A percentile compares a stretch with the other conserved stretches of the same genome.
Evolutionary conservation across 2,329 filamentous ascomycete species (phyloP).

Genomic region (Colletotrichum camelliae): DNA sequence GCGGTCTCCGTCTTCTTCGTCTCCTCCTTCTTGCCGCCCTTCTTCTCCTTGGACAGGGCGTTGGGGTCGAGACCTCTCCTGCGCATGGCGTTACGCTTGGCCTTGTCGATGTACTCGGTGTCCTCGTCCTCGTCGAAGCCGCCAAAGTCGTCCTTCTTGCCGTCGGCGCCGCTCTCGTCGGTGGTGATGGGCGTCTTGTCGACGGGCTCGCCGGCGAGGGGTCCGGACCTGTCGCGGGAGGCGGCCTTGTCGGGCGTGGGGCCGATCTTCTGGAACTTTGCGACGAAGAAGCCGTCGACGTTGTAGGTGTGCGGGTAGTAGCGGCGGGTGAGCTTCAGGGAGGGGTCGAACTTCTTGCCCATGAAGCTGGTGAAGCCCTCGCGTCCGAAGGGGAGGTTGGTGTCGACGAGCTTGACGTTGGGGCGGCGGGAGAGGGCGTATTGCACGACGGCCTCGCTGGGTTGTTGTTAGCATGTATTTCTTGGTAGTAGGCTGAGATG

Average conservation of each 20-base stretch:
- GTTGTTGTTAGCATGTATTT: not conserved
- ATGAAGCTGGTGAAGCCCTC: slow-evolving; percentile 91
- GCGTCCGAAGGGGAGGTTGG: slow-evolving; percentile 86
- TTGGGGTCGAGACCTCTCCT: slow-evolving; percentile 77
- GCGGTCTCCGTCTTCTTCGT: slow-evolving; percentile 22
- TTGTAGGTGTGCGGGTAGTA: slow-evolving; percentile 94
- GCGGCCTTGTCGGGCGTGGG: slow-evolving; percentile 67
- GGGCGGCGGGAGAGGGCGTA: slow-evolving; percentile 91
- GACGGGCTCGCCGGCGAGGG: slow-evolving; percentile 51
- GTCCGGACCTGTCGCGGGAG: slow-evolving; percentile 24
- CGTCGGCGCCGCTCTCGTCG: slow-evolving; percentile 43
- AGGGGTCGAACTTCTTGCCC: slow-evolving; percentile 89
- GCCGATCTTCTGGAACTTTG: slow-evolving; percentile 93
- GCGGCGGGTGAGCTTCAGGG: slow-evolving; percentile 80
- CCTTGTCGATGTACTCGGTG: slow-evolving; percentile 72
- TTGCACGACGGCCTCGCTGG: slow-evolving; percentile 87
- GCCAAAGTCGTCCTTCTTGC: slow-evolving; percentile 61
- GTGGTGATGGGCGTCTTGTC: slow-evolving; percentile 73
- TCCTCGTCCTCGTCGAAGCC: slow-evolving; percentile 80
- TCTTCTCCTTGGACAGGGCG: slow-evolving; percentile 45
- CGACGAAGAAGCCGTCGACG: slow-evolving; percentile 97
- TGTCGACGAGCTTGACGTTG: slow-evolving; percentile 92
- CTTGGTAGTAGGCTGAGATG: not conserved
- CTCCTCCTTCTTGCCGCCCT: slow-evolving; percentile 21
- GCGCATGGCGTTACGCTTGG: slow-evolving; percentile 75